These are phyloP conservation scores for Eucommia ulmoides DNA, from an alignment of 257 asterid genomes.

Conservation along the genomic window DNA sequence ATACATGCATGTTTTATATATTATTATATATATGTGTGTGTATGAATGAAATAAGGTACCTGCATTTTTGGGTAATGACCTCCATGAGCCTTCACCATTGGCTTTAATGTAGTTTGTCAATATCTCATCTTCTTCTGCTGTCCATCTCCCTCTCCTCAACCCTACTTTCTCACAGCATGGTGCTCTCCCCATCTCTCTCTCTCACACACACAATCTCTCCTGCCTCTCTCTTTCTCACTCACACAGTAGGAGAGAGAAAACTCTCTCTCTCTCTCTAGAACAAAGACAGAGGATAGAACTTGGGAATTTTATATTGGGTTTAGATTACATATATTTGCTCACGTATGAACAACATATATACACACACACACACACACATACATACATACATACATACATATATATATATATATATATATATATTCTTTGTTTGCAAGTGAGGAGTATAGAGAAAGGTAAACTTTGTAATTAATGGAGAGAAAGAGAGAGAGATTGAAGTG, in stretches of 20 bases:
- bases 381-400: not conserved
- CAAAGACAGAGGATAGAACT: no score
- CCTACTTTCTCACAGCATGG: constrained; percentile 94
- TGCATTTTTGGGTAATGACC: constrained; percentile 82
- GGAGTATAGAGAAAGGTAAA: constrained; percentile 1
- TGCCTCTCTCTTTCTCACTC: no score
- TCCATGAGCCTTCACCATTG: constrained; percentile 93
- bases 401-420: not conserved
- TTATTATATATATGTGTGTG: no score
- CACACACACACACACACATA: not conserved
- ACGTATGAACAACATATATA: not conserved
- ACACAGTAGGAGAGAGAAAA: no score
- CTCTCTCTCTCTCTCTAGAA: no score
- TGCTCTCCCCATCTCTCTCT: constrained; percentile 51
- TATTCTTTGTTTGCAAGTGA: not conserved
- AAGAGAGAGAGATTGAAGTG: constrained; percentile 12
- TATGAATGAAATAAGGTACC: no score
- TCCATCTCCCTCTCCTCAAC: constrained; percentile 75
- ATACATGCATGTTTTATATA: no score
- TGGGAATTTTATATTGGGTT: no score
- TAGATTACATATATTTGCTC: no score
- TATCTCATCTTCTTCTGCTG: constrained; percentile 64
- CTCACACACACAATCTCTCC: no score
- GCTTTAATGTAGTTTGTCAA: no score
- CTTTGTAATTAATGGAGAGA: constrained; percentile 9